Base-by-base conservation (phyloP, 2,329 filamentous ascomycete species). In the Neofusicoccum umdonicola region DNA sequence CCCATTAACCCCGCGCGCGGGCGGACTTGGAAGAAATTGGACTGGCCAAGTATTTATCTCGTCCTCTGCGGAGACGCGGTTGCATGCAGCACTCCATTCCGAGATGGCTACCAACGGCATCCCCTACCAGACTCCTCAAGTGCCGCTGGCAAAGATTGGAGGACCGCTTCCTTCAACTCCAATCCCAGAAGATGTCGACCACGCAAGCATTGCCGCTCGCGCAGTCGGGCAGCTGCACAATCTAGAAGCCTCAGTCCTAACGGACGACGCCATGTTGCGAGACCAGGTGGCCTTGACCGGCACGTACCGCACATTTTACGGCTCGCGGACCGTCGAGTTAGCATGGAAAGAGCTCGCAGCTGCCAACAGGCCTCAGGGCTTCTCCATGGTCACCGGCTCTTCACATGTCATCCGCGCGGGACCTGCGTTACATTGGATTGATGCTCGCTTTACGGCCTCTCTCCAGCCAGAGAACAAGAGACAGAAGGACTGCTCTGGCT, bases 221-320 rank as follows among this genome's bases (percentile, higher is more conserved):
- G 57, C 67, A 7, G 41, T 70, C 9, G 12, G 63, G 17, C 67
- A 62, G 47, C 64, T 72, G 37, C 69, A 68, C 60, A 47, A 63
- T 13, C 57, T 69, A 27, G 11, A 69, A 8, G 31, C 64, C 17
- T 50, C 67, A 15, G 37, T 66, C 39, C 54, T 72, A 4, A 64
- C 65, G 6, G 4, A 64, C 12, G 51, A 64, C 34, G 62, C 41
- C 5, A 64, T 56, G 31, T 88, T 85, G 85, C 78, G 85, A 42
- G 86, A 88, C 69, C 83, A 87, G 62, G 79, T 88, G 3, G 81
- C 78, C 6, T 70, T 88, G 9, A 82, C 83, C 0, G 87, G 85
- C 81, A 80, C 85, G 39, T 78, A 86, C 27, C 83, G 79, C 41
- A 88, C 86, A 0, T 69, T 84, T n/a, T 81, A 83, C 67, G 80